Evolutionary conservation across 1,284 basidiomycete genomes (phyloP), one percentile per base, ranked within the genome.

Genomic region (Gomphus bonarii): DNA sequence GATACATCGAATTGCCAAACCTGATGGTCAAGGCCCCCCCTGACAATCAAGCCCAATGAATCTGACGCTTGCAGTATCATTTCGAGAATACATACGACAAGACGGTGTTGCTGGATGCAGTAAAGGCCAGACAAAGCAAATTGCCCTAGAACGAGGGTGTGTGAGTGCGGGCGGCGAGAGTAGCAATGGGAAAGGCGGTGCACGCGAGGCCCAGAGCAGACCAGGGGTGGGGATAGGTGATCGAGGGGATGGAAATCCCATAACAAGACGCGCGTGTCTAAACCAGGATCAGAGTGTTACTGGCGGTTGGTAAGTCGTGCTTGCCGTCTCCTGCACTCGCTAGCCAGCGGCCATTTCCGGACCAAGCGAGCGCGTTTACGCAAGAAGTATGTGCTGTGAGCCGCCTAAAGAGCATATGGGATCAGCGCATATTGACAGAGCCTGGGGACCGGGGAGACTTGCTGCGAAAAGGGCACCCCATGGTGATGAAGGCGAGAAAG

Each of bases 271-370:
- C 72, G 67, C 2, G 79, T 73, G 68, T 90, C 85, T 33, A 3
- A 43, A 25, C 33, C 6, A 46, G 28, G 25, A n/a, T 51, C 35
- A 20, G 12, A 33, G 1, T 12, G 38, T 55, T 22, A 35, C 56
- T n/a, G 58, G 43, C 53, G 46, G 5, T 28, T 28, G 58, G 0
- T 61, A 47, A 5, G 61, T 9, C 7, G 58, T 10, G 62, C 73
- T 56, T 65, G 84, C 87, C 87, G 66, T 91, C 88, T 30, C 88
- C 87, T 12, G 81, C 88, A 65, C 82, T 87, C 0, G 85, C 87
- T 33, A 90, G 68, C 74, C 82, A 88, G 59, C 80, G 72, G 0
- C 84, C 85, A 42, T 78, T 77, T 7, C 74, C 71, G 1, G 85
- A 87, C 64, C 88, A 82, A 0, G 76, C 68, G 2, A 90, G 73